Evolutionary conservation across 1,284 basidiomycete species (phyloP), one percentile per base, ranked within the genome.

Genomic region (Marasmius tenuissimus): DNA sequence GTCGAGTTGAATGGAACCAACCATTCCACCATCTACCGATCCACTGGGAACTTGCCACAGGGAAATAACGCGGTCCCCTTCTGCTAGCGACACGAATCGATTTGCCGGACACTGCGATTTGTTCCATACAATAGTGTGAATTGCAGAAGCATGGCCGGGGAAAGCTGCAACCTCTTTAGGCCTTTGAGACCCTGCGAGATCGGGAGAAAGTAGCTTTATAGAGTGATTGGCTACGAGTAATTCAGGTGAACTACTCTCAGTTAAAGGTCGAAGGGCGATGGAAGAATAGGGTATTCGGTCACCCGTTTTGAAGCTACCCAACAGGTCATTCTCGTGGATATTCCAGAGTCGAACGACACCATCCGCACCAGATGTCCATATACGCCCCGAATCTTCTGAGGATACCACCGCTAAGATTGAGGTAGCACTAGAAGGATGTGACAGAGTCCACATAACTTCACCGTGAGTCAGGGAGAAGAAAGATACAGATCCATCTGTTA

Each of bases 21-120:
- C 70, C 59, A 85, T 81, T 72, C 76, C 86, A 63, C 85, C 85
- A 72, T 85, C 77, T 52, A 77, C 75, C 58, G 75, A 67, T 57
- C 68, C 75, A 62, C 72, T 75, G 34, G 78, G 74, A 63, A 84
- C 66, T 69, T 85, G 75, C 91, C 90, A 87, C 54, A 88, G 68
- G 68, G 86, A 89, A n/a, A 93, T 77, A 50, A 90, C 86, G 20
- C 92, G 85, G 73, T 94, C 92, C 35, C 82, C 83, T 68, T 91
- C 86, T 5, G 92, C 91, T 20, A 84, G 81, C 4, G 91, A 90
- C 48, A 91, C 75, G 72, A 94, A 92, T 34, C 78, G 80, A 34
- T 73, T 76, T 10, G 76, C 63, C 61, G 74, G 70, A 39, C 65
- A 67, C 61, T 75, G 69, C n/a, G 78, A 76, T 18, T 73, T 69